A percentile compares a stretch with the other conserved stretches of the same genome.
Evolutionary conservation across 805 yeast genomes (phyloP).

Genomic region (Yamadazyma sp.): DNA sequence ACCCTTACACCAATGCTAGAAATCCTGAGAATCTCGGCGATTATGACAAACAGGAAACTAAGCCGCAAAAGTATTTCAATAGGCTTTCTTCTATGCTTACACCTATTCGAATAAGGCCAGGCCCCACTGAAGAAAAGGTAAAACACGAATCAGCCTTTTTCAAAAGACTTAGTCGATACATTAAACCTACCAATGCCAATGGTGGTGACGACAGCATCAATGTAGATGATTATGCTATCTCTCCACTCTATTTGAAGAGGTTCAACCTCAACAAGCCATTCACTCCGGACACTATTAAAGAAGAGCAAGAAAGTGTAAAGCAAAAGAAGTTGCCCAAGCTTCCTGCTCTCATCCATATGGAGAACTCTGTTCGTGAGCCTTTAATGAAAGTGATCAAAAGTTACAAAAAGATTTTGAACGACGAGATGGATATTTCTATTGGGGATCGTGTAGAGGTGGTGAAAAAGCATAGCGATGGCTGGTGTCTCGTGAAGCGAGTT

Average conservation of each 20-base stretch:
- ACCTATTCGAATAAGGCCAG: slow-evolving; percentile 11
- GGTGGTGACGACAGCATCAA: background rate
- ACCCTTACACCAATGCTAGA: slow-evolving; percentile 3
- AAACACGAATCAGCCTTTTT: slow-evolving; percentile 20
- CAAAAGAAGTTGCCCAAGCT: slow-evolving; percentile 21
- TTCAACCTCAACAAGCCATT: slow-evolving; percentile 28
- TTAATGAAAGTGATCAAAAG: slow-evolving; percentile 24
- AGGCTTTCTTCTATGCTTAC: slow-evolving; percentile 11
- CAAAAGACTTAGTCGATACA: slow-evolving; percentile 25
- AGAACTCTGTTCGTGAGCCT: slow-evolving; percentile 14
- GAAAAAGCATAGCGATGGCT: slow-evolving; percentile 34
- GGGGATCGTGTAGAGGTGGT: slow-evolving; percentile 31
- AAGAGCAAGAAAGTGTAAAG: background rate
- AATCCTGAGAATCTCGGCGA: background rate
- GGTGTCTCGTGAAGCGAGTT: slow-evolving; percentile 32
- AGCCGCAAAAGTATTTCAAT: slow-evolving; percentile 5
- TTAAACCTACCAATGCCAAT: slow-evolving; percentile 14
- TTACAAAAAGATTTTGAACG: slow-evolving; percentile 29
- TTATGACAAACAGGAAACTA: background rate
- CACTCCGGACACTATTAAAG: slow-evolving; percentile 12
- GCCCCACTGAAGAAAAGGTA: slow-evolving; percentile 1
- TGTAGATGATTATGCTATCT: slow-evolving; percentile 14
- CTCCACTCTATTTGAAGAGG: slow-evolving; percentile 34
- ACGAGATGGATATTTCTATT: slow-evolving; percentile 31
- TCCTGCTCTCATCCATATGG: slow-evolving; percentile 15